Percentiles rank a stretch among this genome's conserved stretches.
Evolutionary conservation across 306 rosid species (phyloP).

Genomic region (Cucumis hystrix): DNA sequence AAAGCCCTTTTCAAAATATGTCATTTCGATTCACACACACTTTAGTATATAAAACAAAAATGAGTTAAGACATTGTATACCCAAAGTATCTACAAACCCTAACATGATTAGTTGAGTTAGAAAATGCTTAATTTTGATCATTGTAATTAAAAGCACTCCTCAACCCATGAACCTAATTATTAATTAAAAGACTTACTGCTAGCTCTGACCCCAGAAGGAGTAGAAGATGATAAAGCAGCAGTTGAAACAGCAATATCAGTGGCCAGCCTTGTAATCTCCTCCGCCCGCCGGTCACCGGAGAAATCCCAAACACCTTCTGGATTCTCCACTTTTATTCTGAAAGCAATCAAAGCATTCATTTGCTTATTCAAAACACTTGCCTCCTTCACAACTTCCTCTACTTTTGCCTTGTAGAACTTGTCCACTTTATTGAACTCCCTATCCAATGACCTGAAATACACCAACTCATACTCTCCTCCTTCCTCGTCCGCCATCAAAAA

Average conservation of each 20-base stretch:
- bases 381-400: conserved; percentile 49
- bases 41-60: too few relatives aligned
- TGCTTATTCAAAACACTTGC: conserved; percentile 47
- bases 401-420: conserved; percentile 31
- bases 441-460: conserved; percentile 37
- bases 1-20: too few relatives aligned
- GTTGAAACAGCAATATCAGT: neutral
- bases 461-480: conserved; percentile 45
- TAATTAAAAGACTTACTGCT: neutral
- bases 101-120: too few relatives aligned
- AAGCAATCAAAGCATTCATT: conserved; percentile 62
- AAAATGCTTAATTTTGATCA: too few relatives aligned
- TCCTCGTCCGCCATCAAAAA: conserved; percentile 43
- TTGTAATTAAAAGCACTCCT: neutral
- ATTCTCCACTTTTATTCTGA: conserved; percentile 52
- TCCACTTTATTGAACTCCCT: conserved; percentile 55
- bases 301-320: conserved; percentile 12
- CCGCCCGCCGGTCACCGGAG: neutral
- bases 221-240: neutral
- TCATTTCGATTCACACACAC: too few relatives aligned
- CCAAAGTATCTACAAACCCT: too few relatives aligned
- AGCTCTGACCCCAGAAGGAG: neutral
- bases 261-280: neutral
- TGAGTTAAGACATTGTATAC: too few relatives aligned
- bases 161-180: neutral